A percentile compares a stretch with the other conserved stretches of the same genome.
Conservation (phyloP, 2,329 filamentous ascomycete genomes). For the Juglanconis sp. region DNA sequence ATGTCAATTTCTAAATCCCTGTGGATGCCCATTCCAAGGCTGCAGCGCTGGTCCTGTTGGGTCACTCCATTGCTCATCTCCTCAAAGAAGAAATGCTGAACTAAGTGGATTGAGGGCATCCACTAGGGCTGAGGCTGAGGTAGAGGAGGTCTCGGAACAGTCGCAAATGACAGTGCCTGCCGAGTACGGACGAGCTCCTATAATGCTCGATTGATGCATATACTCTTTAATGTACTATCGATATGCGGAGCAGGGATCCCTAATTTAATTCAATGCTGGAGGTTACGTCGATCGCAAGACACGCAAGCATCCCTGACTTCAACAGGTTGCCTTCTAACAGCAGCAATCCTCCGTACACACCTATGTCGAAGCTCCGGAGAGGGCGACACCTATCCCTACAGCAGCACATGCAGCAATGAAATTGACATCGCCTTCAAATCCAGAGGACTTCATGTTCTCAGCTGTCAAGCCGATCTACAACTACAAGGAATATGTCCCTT, state of each 20-base stretch:
- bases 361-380: neutral
- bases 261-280: neutral
- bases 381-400: slow-evolving; percentile 4
- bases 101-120: too few species aligned
- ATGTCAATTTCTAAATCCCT: too few species aligned
- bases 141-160: too few species aligned
- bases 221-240: neutral
- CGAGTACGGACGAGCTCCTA: too few species aligned
- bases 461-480: slow-evolving; percentile 14
- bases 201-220: too few species aligned
- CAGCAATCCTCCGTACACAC: neutral
- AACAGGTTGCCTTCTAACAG: neutral
- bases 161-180: too few species aligned
- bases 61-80: too few species aligned
- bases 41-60: too few species aligned
- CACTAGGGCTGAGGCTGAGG: too few species aligned
- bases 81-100: too few species aligned
- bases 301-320: neutral
- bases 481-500: slow-evolving; percentile 53
- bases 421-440: slow-evolving; percentile 5
- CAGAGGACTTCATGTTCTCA: slow-evolving; percentile 20
- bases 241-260: neutral
- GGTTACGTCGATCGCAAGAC: neutral
- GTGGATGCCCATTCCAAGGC: too few species aligned
- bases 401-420: slow-evolving; percentile 15